phyloP scores from a whole-genome alignment of 352 stramenopile species.

The Phytophthora citrophthora region DNA sequence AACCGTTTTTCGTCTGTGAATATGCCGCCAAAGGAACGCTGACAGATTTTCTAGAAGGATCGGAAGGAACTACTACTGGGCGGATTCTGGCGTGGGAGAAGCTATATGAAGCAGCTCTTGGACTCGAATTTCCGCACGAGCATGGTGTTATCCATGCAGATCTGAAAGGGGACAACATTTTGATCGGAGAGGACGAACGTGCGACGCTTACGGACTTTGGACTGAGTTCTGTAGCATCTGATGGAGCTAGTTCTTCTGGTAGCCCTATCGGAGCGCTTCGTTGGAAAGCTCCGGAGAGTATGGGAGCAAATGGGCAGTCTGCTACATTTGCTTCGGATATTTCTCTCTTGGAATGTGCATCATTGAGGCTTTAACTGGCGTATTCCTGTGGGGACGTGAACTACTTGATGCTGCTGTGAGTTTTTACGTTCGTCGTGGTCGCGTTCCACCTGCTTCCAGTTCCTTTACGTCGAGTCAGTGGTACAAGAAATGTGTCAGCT shows the following conservation, averaged over 20 bases:
- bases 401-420: slow-evolving; percentile 21
- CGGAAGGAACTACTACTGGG: neutral
- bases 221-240: slow-evolving; percentile 13
- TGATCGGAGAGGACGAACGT: slow-evolving; percentile 25
- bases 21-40: slow-evolving; percentile 25
- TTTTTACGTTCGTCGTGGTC: slow-evolving; percentile 13
- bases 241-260: neutral
- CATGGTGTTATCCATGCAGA: slow-evolving; percentile 27
- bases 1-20: slow-evolving; percentile 35
- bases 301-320: neutral
- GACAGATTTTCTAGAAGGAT: slow-evolving; percentile 13
- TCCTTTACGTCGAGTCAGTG: slow-evolving; percentile 22
- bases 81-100: slow-evolving; percentile 21
- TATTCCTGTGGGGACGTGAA: slow-evolving; percentile 15
- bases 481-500: slow-evolving; percentile 29
- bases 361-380: slow-evolving; percentile 19
- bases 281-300: neutral
- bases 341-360: slow-evolving; percentile 27
- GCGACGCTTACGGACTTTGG: slow-evolving; percentile 40
- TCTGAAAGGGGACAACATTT: slow-evolving; percentile 36
- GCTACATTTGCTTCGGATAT: neutral
- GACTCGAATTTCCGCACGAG: slow-evolving; percentile 27
- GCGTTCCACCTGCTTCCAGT: neutral
- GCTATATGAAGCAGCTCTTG: slow-evolving; percentile 31
- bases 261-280: slow-evolving; percentile 17